phyloP scores from a whole-genome alignment of 2,329 filamentous ascomycete genomes.

The Verticillium albo-atrum region DNA sequence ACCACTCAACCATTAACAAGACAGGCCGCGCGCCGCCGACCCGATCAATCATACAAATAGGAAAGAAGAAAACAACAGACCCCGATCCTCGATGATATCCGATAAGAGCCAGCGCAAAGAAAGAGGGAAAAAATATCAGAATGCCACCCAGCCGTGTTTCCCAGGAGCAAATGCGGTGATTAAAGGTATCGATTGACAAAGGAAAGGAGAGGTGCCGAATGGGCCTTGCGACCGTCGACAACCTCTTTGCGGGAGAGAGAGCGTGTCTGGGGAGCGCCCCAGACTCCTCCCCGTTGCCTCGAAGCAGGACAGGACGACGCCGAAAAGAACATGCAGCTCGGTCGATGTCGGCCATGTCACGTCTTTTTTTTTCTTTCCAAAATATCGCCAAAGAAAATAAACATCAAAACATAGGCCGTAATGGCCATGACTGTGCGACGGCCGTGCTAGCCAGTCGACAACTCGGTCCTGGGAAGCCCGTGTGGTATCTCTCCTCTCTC shows the following conservation, averaged over 20 bases:
- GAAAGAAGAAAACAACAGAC: neutral
- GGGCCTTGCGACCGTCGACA: neutral
- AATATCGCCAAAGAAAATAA: neutral
- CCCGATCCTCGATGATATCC: neutral
- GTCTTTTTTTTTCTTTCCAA: neutral
- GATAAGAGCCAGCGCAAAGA: neutral
- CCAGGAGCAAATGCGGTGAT: neutral
- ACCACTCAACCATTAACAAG: neutral
- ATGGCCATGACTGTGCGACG: neutral
- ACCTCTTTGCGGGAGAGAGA: neutral
- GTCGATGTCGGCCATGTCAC: neutral
- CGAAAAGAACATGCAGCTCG: neutral
- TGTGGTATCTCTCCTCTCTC: slow-evolving; percentile 24
- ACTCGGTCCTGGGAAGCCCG: slow-evolving; percentile 22
- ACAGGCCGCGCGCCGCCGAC: neutral
- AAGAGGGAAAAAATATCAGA: neutral
- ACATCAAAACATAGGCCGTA: slow-evolving; percentile 1
- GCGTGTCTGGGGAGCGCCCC: neutral
- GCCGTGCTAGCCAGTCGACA: slow-evolving; percentile 6
- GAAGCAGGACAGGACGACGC: neutral
- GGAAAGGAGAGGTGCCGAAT: neutral
- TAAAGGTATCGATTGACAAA: neutral
- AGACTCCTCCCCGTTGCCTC: neutral
- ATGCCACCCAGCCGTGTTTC: neutral
- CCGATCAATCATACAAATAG: neutral